Conservation (phyloP, 306 rosid genomes). For the Rubus parviflorus region DNA sequence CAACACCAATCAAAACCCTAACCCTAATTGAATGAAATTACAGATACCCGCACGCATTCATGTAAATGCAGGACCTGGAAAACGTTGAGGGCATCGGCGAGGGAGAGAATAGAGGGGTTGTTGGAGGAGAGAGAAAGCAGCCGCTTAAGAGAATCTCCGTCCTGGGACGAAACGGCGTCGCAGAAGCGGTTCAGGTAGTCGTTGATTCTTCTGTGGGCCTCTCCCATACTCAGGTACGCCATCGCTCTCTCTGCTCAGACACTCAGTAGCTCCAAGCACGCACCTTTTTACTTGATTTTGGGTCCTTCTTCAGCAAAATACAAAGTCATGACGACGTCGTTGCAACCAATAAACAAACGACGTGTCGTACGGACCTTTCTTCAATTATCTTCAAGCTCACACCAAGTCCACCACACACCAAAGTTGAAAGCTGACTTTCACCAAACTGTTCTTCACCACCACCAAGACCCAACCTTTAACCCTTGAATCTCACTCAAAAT, state of each 20-base stretch:
- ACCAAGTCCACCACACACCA: neutral
- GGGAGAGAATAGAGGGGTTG: conserved; percentile 51
- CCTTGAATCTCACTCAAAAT: conserved; percentile 7
- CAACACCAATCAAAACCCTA: neutral
- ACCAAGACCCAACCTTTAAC: conserved; percentile 10
- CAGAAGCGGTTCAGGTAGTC: conserved; percentile 74
- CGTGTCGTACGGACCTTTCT: neutral
- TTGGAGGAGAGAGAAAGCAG: conserved; percentile 79
- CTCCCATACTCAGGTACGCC: conserved; percentile 96
- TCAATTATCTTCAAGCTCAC: neutral
- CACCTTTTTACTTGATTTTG: neutral
- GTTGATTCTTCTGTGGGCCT: conserved; percentile 77
- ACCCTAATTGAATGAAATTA: neutral
- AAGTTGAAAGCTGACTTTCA: conserved; percentile 1
- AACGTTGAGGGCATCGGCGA: conserved; percentile 74
- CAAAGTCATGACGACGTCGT: neutral
- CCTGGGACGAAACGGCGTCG: conserved; percentile 70
- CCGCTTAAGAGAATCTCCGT: conserved; percentile 62
- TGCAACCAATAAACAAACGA: neutral
- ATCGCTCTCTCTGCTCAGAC: conserved; percentile 23
- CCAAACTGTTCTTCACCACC: neutral
- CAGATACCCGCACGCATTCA: neutral
- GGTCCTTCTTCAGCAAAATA: too few species aligned
- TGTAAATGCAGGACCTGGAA: conserved; percentile 40
- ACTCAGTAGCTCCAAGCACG: neutral